phyloP scores from a whole-genome alignment of 768 basidiomycete genomes.

The Tulasnella sp. region DNA sequence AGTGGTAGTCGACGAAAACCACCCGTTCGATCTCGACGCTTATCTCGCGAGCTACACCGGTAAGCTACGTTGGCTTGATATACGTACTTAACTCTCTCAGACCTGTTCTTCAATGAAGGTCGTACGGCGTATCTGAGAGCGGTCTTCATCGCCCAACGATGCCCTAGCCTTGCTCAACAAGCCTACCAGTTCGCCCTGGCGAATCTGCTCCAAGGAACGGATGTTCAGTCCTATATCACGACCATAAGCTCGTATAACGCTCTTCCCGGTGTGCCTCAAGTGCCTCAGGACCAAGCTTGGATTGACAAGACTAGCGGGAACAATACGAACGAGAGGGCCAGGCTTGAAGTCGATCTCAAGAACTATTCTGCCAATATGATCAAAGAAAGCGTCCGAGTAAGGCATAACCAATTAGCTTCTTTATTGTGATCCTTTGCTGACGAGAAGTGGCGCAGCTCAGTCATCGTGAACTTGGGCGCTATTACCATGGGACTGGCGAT shows the following conservation, averaged over 20 bases:
- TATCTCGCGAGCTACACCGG: conserved; percentile 71
- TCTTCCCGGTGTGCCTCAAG: conserved; percentile 34
- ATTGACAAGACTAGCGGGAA: conserved; percentile 51
- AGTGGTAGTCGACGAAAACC: conserved; percentile 51
- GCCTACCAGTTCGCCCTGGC: conserved; percentile 57
- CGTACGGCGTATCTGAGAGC: conserved; percentile 66
- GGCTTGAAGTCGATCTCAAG: conserved; percentile 88
- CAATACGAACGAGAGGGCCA: conserved; percentile 64
- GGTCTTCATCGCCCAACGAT: conserved; percentile 49
- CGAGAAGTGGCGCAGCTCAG: conserved; percentile 50
- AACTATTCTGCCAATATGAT: conserved; percentile 95
- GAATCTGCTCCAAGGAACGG: conserved; percentile 55
- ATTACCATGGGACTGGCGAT: conserved; percentile 64
- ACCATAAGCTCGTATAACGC: conserved; percentile 18
- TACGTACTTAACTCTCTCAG: not conserved
- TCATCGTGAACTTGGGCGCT: conserved; percentile 76
- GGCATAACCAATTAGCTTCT: conserved; percentile 21
- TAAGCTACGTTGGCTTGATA: conserved; percentile 19
- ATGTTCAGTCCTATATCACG: conserved; percentile 33
- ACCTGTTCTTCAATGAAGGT: conserved; percentile 33
- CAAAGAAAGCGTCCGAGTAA: conserved; percentile 92
- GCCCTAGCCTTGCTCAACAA: conserved; percentile 58
- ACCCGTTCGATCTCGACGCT: conserved; percentile 79
- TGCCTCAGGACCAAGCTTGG: conserved; percentile 57
- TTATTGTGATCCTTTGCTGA: not conserved